Percentiles rank a stretch among this genome's conserved stretches.
phyloP scores from a whole-genome alignment of 129 eudicot genomes.

The Heracleum sosnowskyi region DNA sequence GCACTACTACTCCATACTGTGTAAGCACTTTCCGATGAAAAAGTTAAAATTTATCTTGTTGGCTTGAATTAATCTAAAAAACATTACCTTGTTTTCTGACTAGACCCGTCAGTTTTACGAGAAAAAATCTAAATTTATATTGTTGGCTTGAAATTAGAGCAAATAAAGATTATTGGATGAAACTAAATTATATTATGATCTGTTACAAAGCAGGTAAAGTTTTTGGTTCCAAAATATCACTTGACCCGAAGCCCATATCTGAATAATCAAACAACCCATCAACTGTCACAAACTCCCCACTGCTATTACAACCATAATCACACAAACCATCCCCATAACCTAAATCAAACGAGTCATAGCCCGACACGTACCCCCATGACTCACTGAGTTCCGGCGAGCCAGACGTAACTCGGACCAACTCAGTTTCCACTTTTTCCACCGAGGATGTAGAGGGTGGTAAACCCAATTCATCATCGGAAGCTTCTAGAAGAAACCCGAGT shows the following conservation, averaged over 20 bases:
- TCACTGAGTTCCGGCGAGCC: constrained; percentile 43
- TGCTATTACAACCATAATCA: not conserved
- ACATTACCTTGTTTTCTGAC: too few species aligned
- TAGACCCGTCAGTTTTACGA: too few species aligned
- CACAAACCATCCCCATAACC: constrained; percentile 23
- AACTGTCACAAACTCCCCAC: constrained; percentile 51
- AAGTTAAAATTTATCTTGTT: too few species aligned
- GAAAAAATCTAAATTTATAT: too few species aligned
- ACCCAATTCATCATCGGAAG: constrained; percentile 54
- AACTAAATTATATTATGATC: too few species aligned
- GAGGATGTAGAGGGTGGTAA: constrained; percentile 39
- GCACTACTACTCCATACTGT: too few species aligned
- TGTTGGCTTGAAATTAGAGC: too few species aligned
- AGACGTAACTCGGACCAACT: constrained; percentile 30
- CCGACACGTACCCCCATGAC: constrained; percentile 43
- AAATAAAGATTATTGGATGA: too few species aligned
- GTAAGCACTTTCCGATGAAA: too few species aligned
- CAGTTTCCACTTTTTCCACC: constrained; percentile 18
- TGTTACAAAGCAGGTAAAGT: constrained; percentile 48
- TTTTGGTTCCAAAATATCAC: constrained; percentile 45
- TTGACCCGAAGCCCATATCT: constrained; percentile 50
- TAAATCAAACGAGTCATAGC: constrained; percentile 53
- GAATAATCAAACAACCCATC: constrained; percentile 79
- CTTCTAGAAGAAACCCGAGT: constrained; percentile 42
- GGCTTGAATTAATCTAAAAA: too few species aligned